Percentiles rank a stretch among this genome's conserved stretches.
phyloP scores from a whole-genome alignment of 306 rosid species.

The Dalbergia oliveri region DNA sequence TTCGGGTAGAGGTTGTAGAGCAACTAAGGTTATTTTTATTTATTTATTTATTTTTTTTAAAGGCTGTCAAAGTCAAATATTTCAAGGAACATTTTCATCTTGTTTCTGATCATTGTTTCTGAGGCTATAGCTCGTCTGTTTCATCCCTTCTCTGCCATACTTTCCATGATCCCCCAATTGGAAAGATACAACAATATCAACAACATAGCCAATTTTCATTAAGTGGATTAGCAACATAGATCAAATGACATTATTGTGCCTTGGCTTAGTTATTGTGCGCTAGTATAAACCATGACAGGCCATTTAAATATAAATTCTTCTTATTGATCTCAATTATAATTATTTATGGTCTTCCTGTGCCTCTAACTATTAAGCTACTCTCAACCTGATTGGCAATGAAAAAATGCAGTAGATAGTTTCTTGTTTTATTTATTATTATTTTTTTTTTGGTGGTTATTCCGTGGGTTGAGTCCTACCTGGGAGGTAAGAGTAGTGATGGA shows the following conservation, averaged over 20 bases:
- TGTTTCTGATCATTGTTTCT: neutral
- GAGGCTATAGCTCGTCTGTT: neutral
- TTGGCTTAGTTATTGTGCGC: too few species aligned
- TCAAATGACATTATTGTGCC: too few species aligned
- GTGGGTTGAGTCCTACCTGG: conserved; percentile 3
- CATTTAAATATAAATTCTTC: too few species aligned
- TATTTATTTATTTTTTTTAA: neutral
- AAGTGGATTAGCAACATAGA: too few species aligned
- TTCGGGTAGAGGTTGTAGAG: neutral
- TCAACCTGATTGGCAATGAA: too few species aligned
- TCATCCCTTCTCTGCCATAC: neutral
- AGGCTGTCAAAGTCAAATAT: neutral
- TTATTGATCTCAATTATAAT: too few species aligned
- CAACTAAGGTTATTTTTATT: neutral
- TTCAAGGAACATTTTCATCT: neutral
- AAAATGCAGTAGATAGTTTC: too few species aligned
- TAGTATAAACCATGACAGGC: too few species aligned
- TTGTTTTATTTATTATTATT: neutral
- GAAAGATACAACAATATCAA: neutral
- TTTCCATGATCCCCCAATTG: neutral
- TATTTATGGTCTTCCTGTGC: too few species aligned
- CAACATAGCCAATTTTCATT: too few species aligned
- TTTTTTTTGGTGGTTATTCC: neutral
- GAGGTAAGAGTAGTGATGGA: neutral
- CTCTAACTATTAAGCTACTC: too few species aligned